Percentiles rank a stretch among this genome's conserved stretches.
Evolutionary conservation across 148 eudicot species (phyloP).

Genomic region (Salicornia ramosissima): DNA sequence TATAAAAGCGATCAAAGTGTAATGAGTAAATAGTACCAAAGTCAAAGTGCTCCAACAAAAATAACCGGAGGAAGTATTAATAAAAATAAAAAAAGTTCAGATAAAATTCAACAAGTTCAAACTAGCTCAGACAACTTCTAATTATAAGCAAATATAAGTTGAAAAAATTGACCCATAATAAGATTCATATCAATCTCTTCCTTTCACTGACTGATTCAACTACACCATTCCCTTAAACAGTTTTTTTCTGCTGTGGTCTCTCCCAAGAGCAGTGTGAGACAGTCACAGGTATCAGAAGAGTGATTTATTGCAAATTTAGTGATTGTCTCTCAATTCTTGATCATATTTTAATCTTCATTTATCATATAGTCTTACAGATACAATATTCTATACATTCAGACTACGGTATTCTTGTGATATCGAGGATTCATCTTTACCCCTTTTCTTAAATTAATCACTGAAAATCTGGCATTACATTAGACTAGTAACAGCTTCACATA

Average conservation of each 20-base stretch:
- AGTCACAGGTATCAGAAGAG: not conserved
- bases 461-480: conserved; percentile 1
- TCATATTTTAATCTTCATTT: too few relatives aligned
- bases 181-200: not conserved
- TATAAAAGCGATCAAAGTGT: too few relatives aligned
- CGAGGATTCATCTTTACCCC: not conserved
- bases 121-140: too few relatives aligned
- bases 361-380: too few relatives aligned
- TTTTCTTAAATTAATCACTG: not conserved
- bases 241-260: not conserved
- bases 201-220: not conserved
- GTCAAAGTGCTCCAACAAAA: too few relatives aligned
- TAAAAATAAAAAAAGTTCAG: too few relatives aligned
- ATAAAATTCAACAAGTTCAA: too few relatives aligned
- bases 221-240: not conserved
- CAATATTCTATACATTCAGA: not conserved
- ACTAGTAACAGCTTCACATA: not conserved
- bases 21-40: too few relatives aligned
- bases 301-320: not conserved
- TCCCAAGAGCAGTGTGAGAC: not conserved
- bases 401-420: not conserved
- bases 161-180: too few relatives aligned
- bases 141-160: too few relatives aligned
- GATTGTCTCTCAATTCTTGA: not conserved
- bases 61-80: too few relatives aligned